Percentiles rank a stretch among this genome's conserved stretches.
Evolutionary conservation across 495 filamentous ascomycete species (phyloP).

Genomic region (Annulohypoxylon moriforme): DNA sequence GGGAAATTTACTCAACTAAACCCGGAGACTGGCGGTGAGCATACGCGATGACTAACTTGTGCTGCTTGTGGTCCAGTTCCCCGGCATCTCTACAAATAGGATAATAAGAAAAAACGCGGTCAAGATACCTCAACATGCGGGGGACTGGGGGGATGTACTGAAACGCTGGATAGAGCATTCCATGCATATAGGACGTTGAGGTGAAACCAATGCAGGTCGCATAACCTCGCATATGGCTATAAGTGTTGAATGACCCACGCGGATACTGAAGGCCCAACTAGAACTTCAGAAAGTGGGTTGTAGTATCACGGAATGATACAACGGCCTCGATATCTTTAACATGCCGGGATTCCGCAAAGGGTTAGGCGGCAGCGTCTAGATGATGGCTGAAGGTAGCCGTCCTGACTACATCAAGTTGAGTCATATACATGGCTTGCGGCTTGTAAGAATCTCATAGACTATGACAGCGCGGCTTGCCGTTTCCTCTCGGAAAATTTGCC

Average conservation of each 20-base stretch:
- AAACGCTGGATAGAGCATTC: conserved; percentile 27
- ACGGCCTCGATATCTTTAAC: conserved; percentile 28
- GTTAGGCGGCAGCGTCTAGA: conserved; percentile 19
- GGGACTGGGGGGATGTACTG: conserved; percentile 24
- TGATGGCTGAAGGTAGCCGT: conserved; percentile 16
- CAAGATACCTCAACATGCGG: conserved; percentile 40
- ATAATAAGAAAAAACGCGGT: conserved; percentile 35
- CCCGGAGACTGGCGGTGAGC: conserved; percentile 44
- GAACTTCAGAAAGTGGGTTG: conserved; percentile 28
- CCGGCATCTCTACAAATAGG: conserved; percentile 36
- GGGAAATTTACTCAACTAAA: conserved; percentile 22
- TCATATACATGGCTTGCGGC: conserved; percentile 26
- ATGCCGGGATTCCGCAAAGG: conserved; percentile 35
- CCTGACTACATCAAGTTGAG: conserved; percentile 11
- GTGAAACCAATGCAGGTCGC: conserved; percentile 41
- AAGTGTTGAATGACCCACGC: conserved; percentile 33
- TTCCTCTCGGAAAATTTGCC: conserved; percentile 11
- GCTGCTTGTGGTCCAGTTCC: conserved; percentile 28
- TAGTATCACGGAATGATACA: conserved; percentile 36
- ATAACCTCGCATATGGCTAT: conserved; percentile 34
- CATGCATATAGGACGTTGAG: conserved; percentile 35
- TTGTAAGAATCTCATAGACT: conserved; percentile 19
- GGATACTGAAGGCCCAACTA: conserved; percentile 41
- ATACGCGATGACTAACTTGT: conserved; percentile 31
- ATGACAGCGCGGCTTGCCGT: conserved; percentile 31